Base-by-base conservation (phyloP, 768 basidiomycete species). In the Kwoniella sp. region DNA sequence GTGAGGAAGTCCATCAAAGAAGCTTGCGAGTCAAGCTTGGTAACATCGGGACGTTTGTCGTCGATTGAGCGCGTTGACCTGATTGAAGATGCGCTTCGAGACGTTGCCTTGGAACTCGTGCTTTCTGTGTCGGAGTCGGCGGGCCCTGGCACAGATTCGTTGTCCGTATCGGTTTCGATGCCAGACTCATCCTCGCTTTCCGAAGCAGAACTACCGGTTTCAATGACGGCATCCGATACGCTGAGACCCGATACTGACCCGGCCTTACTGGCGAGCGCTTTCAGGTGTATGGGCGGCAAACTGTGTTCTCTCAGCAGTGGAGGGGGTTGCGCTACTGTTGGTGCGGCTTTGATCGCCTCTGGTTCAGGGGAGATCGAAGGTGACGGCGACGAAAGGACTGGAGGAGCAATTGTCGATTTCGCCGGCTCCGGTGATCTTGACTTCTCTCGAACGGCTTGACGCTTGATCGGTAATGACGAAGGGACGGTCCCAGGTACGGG, bases 191-290 rank as follows among this genome's bases (percentile, higher is more conserved):
- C 60, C 17, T 64, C 60, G 17, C 64, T 66, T 30, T 73, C 73
- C 9, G 73, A 73, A 17, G 29, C 69, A 13, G 72, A 73, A 29
- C 56, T 55, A 9, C 60, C 68, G 3, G 73, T 73, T 55, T 73
- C 73, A 31, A 73, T 73, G 30, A 71, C 50, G 5, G 73, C 73
- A 53, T 73, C 73, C 20, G 73, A 73, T n/a, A 67, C 73, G 50
- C 73, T 73, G 17, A 71, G 63, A 4, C 72, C 73, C 13, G 73
- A 73, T 12, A 65, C 31, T 9, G 73, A 73, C 3, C 73, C 73
- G 5, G 73, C 54, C 53, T 64, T 61, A 4, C 51, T 55, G 17
- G 59, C 41, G 20, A 71, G 55, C 4, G 70, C 73, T 58, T 60
- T 61, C 5, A 66, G 70, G 38, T 65, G 68, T 17, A 71, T 68